These are phyloP conservation scores for Cercospora sp. DNA, from an alignment of 2,329 filamentous ascomycete species.

Conservation along the genomic window DNA sequence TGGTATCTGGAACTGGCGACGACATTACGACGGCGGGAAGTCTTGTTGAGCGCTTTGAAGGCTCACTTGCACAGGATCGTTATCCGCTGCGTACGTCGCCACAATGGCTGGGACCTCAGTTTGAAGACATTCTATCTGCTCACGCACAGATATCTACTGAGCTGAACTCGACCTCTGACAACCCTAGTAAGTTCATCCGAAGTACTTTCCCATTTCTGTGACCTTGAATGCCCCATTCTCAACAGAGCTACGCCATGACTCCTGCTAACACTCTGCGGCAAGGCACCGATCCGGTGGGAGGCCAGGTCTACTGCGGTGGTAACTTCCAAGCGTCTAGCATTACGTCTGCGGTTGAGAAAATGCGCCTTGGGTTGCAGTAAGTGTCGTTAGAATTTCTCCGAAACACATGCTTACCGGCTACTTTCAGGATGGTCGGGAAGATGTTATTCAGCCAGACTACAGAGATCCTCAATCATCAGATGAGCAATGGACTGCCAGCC, in stretches of 20 bases:
- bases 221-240: not conserved
- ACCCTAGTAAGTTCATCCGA: constrained; percentile 43
- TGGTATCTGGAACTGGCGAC: constrained; percentile 7
- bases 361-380: constrained; percentile 48
- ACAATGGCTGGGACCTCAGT: constrained; percentile 67
- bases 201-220: not conserved
- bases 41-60: constrained; percentile 14
- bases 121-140: constrained; percentile 63
- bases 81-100: constrained; percentile 64
- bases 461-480: constrained; percentile 62
- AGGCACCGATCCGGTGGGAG: constrained; percentile 51
- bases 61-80: constrained; percentile 61
- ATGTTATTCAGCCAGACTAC: constrained; percentile 64
- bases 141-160: constrained; percentile 59
- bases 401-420: not conserved
- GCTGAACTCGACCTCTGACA: constrained; percentile 68
- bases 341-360: constrained; percentile 51
- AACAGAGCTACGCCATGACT: not conserved
- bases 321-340: constrained; percentile 67
- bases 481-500: constrained; percentile 63
- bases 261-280: not conserved
- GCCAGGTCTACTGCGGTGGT: constrained; percentile 58
- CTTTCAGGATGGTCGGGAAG: constrained; percentile 52
- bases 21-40: constrained; percentile 25
- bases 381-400: not conserved